Evolutionary conservation across 2,329 filamentous ascomycete genomes (phyloP).

Genomic region (Fusarium incarnatum): DNA sequence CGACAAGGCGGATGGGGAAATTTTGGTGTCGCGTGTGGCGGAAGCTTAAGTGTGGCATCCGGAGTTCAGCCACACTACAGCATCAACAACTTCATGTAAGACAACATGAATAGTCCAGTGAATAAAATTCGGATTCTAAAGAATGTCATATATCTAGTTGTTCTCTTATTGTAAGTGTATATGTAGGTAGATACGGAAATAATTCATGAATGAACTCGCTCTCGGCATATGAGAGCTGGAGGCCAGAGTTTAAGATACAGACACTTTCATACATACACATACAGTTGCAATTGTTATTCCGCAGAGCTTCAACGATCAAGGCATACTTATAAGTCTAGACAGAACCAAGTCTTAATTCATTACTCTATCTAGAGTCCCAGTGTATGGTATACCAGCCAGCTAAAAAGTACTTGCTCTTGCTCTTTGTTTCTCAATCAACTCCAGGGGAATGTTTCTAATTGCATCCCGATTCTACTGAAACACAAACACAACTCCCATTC

Average conservation of each 20-base stretch:
- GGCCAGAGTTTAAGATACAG: not conserved
- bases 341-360: not conserved
- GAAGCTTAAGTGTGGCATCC: conserved; percentile 31
- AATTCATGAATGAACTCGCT: not conserved
- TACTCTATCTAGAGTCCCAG: conserved; percentile 14
- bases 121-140: not conserved
- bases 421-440: conserved; percentile 17
- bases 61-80: conserved; percentile 24
- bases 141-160: not conserved
- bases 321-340: not conserved
- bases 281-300: not conserved
- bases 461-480: conserved; percentile 62
- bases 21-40: conserved; percentile 44
- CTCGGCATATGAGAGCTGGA: not conserved
- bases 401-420: conserved; percentile 28
- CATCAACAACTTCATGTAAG: not conserved
- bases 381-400: conserved; percentile 4
- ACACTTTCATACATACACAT: not conserved
- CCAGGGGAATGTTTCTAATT: conserved; percentile 1
- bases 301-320: not conserved
- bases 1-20: conserved; percentile 49
- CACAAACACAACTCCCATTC: conserved; percentile 89
- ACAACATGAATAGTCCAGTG: not conserved
- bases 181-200: not conserved
- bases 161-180: not conserved